These are phyloP conservation scores for Quercus berberidifolia DNA, from an alignment of 306 rosid species.

Conservation along the genomic window DNA sequence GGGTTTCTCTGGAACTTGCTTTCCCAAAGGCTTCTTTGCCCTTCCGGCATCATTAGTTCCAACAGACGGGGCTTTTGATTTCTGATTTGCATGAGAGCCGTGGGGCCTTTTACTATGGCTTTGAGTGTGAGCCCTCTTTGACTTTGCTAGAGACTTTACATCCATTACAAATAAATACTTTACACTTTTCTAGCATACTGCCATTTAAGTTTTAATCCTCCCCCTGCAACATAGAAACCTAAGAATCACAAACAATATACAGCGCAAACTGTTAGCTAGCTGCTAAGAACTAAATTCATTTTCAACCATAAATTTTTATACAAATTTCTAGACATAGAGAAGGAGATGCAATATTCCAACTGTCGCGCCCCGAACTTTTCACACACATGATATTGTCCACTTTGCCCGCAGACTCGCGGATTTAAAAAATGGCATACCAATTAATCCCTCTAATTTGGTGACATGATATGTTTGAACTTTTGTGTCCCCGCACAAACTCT, in stretches of 20 bases:
- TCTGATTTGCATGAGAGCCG: slow-evolving; percentile 32
- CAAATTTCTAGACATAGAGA: not conserved
- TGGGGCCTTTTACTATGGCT: slow-evolving; percentile 54
- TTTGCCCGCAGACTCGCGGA: too few species aligned
- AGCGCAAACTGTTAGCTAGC: not conserved
- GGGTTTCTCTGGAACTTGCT: slow-evolving; percentile 39
- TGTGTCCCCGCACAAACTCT: too few species aligned
- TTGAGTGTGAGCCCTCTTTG: slow-evolving; percentile 80
- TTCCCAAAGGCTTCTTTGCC: slow-evolving; percentile 34
- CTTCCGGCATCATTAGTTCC: slow-evolving; percentile 20
- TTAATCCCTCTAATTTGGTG: too few species aligned
- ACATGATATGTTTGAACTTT: too few species aligned
- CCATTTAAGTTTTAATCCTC: not conserved
- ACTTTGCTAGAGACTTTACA: slow-evolving; percentile 73
- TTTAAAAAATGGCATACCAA: too few species aligned
- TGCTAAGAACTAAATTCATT: not conserved
- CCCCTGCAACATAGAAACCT: not conserved
- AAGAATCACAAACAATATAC: not conserved
- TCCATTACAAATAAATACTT: slow-evolving; percentile 44
- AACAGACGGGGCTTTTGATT: slow-evolving; percentile 36
- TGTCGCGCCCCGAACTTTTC: too few species aligned
- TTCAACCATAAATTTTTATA: too few species aligned
- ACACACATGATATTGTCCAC: too few species aligned
- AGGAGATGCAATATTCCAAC: not conserved
- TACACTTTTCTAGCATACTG: not conserved